Evolutionary conservation across 169 alveolate species (phyloP).

Genomic region (Eimeria sp.): DNA sequence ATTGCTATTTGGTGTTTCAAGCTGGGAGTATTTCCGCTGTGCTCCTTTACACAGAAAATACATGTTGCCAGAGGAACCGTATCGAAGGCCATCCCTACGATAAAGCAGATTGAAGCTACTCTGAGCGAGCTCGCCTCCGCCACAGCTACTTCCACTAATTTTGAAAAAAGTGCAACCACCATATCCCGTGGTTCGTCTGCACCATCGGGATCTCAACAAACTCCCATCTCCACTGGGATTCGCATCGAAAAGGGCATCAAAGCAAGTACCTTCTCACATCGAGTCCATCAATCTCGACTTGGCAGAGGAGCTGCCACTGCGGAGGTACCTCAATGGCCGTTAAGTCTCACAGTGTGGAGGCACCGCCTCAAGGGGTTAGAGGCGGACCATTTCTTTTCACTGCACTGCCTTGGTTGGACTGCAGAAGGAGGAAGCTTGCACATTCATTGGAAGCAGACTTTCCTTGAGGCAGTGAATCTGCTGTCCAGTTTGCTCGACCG

Average conservation of each 20-base stretch:
- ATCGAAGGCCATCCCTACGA: neutral
- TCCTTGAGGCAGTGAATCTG: slow-evolving; percentile 49
- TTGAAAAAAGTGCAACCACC: neutral
- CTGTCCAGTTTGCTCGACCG: slow-evolving; percentile 54
- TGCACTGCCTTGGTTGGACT: slow-evolving; percentile 70
- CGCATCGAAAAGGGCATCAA: neutral
- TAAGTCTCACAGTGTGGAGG: slow-evolving; percentile 31
- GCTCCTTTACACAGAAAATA: neutral
- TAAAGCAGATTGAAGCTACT: slow-evolving; percentile 37
- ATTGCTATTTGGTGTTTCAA: neutral
- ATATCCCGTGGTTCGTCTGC: slow-evolving; percentile 10
- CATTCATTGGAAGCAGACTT: slow-evolving; percentile 22
- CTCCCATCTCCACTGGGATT: neutral
- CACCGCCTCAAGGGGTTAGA: slow-evolving; percentile 66
- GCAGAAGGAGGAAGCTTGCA: slow-evolving; percentile 71
- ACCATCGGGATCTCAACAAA: neutral
- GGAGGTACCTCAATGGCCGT: slow-evolving; percentile 54
- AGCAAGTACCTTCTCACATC: neutral
- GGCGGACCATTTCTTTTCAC: slow-evolving; percentile 41
- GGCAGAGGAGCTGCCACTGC: slow-evolving; percentile 65
- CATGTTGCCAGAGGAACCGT: slow-evolving; percentile 55
- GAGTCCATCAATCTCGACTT: slow-evolving; percentile 3
- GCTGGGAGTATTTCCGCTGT: neutral
- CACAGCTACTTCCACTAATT: slow-evolving; percentile 7
- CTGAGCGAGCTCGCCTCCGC: slow-evolving; percentile 54